Evolutionary conservation across 148 eudicot genomes (phyloP).

Genomic region (Talinum fruticosum): DNA sequence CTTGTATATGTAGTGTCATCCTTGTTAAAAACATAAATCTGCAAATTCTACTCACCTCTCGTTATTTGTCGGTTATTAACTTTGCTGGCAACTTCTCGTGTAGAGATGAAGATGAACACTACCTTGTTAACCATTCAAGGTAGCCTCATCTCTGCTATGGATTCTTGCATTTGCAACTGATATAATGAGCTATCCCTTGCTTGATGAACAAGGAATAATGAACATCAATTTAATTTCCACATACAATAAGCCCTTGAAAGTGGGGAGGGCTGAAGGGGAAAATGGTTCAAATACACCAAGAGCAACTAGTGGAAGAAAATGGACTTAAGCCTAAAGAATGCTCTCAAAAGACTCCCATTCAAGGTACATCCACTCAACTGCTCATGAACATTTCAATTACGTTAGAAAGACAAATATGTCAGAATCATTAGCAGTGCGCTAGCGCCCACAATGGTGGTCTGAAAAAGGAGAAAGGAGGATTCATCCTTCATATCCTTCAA

Average conservation of each 20-base stretch:
- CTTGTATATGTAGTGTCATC: background rate
- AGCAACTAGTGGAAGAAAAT: background rate
- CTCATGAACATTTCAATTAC: background rate
- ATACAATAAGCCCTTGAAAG: background rate
- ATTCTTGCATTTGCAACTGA: background rate
- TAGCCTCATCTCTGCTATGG: background rate
- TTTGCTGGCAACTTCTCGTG: background rate
- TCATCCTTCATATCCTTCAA: background rate
- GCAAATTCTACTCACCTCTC: background rate
- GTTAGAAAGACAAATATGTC: background rate
- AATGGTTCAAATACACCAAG: background rate
- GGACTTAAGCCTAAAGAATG: background rate
- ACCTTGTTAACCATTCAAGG: background rate
- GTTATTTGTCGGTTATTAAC: background rate
- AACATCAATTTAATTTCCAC: background rate
- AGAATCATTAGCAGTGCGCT: background rate
- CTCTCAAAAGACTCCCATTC: background rate
- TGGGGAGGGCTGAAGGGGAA: background rate
- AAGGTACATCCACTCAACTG: too few species aligned
- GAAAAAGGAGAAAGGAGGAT: background rate
- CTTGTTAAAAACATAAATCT: background rate
- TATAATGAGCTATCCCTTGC: background rate
- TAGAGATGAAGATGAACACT: background rate
- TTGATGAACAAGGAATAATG: background rate
- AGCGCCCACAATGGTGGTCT: background rate